Conservation (phyloP, 169 alveolate genomes). For the Plasmodium gaboni region DNA sequence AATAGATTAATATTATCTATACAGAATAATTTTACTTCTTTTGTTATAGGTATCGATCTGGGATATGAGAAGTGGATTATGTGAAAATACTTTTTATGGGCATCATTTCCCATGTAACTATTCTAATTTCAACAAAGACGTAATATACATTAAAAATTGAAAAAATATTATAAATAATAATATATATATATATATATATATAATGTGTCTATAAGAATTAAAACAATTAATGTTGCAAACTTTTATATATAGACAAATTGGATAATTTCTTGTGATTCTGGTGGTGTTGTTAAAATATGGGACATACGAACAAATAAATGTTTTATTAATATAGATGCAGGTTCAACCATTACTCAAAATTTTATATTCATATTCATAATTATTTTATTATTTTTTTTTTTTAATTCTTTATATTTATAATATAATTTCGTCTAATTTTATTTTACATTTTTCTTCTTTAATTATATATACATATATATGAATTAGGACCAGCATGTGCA, state of each 20-base stretch:
- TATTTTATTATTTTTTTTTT: slow-evolving; percentile 11
- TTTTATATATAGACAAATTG: slow-evolving; percentile 66
- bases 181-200: slow-evolving; percentile 14
- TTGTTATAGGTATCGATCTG: slow-evolving; percentile 69
- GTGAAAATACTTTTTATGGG: slow-evolving; percentile 74
- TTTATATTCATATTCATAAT: no score
- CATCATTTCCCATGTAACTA: slow-evolving; percentile 71
- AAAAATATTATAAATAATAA: not conserved
- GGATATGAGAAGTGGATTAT: slow-evolving; percentile 76
- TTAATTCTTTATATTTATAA: not conserved
- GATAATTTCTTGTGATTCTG: slow-evolving; percentile 76
- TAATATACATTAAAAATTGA: slow-evolving; percentile 4
- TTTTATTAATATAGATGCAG: slow-evolving; percentile 68
- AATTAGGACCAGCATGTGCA: slow-evolving; percentile 76
- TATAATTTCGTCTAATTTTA: not conserved
- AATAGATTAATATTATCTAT: no score
- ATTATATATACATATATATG: slow-evolving; percentile 16
- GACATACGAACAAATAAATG: slow-evolving; percentile 74
- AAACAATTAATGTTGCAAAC: slow-evolving; percentile 23
- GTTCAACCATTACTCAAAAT: slow-evolving; percentile 14
- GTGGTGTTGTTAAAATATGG: slow-evolving; percentile 76
- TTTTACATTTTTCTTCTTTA: slow-evolving; percentile 15
- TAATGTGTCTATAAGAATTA: slow-evolving; percentile 3
- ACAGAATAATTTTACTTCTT: not conserved
- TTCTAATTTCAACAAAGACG: slow-evolving; percentile 61